These are phyloP conservation scores for Fomitopsis serialis DNA, from an alignment of 768 basidiomycete species.

Conservation along the genomic window DNA sequence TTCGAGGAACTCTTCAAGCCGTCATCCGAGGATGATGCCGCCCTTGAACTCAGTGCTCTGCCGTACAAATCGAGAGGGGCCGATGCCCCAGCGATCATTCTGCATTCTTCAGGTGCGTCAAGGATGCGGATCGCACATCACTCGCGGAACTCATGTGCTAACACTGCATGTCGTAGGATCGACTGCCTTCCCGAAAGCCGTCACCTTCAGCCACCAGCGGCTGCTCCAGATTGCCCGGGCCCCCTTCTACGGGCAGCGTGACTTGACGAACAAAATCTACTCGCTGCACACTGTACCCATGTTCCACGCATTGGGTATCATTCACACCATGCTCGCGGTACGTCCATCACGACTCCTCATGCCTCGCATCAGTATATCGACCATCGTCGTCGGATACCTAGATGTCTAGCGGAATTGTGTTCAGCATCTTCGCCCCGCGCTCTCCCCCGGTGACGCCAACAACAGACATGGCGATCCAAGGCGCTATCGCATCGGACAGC, in stretches of 20 bases:
- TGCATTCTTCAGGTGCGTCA: constrained; percentile 19
- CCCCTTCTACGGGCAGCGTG: background rate
- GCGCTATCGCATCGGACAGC: constrained; percentile 4
- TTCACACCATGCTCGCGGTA: background rate
- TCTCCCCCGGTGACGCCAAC: constrained; percentile 18
- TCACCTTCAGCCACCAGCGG: constrained; percentile 12
- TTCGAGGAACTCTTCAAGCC: constrained; percentile 15
- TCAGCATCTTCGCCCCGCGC: constrained; percentile 18
- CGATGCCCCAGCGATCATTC: constrained; percentile 9
- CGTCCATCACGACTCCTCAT: background rate
- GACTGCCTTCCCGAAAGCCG: constrained; percentile 16
- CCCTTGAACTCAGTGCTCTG: background rate
- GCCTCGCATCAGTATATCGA: background rate
- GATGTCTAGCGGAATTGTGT: constrained; percentile 10
- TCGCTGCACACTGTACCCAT: background rate
- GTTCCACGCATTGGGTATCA: constrained; percentile 9
- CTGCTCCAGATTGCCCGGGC: constrained; percentile 14
- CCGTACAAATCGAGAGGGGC: background rate
- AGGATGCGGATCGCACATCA: background rate
- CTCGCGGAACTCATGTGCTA: background rate
- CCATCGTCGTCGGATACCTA: background rate
- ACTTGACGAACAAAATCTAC: constrained; percentile 1
- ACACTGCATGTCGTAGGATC: constrained; percentile 9
- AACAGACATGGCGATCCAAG: constrained; percentile 7
- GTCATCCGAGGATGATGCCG: background rate